A percentile compares a stretch with the other conserved stretches of the same genome.
phyloP scores from a whole-genome alignment of 768 basidiomycete genomes.

The Dentipellis sp. region DNA sequence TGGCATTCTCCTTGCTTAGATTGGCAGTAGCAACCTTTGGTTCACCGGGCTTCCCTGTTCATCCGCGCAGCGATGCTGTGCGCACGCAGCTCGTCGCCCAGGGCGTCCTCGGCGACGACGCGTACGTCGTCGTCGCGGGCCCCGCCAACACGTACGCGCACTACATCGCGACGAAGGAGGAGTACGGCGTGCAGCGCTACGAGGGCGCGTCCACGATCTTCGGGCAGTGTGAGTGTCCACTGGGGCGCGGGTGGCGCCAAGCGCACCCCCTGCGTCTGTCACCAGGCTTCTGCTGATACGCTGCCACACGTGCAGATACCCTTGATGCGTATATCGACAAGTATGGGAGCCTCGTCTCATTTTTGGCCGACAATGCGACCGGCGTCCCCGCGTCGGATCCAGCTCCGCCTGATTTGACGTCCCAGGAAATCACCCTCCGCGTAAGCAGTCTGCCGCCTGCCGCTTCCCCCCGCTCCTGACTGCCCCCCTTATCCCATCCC shows the following conservation, averaged over 20 bases:
- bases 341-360: constrained; percentile 57
- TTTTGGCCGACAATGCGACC: constrained; percentile 40
- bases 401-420: constrained; percentile 54
- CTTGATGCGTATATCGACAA: constrained; percentile 77
- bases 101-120: constrained; percentile 54
- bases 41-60: neutral
- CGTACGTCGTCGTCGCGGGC: constrained; percentile 70
- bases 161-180: constrained; percentile 65
- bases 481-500: too few relatives aligned
- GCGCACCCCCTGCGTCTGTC: constrained; percentile 1
- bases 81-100: constrained; percentile 54
- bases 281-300: neutral
- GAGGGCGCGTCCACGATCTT: constrained; percentile 78
- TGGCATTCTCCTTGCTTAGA: constrained; percentile 14
- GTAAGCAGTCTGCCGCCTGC: constrained; percentile 21
- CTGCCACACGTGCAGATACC: constrained; percentile 35
- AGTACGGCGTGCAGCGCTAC: constrained; percentile 67
- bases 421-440: constrained; percentile 59
- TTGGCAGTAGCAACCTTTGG: neutral
- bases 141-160: constrained; percentile 79
- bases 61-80: constrained; percentile 45
- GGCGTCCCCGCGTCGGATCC: constrained; percentile 52
- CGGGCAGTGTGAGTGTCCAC: constrained; percentile 60
- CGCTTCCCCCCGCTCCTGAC: too few relatives aligned
- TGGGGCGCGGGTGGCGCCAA: too few relatives aligned